Percentiles rank a stretch among this genome's conserved stretches.
Conservation (phyloP, 805 yeast genomes). For the Pichia sporocuriosa region DNA sequence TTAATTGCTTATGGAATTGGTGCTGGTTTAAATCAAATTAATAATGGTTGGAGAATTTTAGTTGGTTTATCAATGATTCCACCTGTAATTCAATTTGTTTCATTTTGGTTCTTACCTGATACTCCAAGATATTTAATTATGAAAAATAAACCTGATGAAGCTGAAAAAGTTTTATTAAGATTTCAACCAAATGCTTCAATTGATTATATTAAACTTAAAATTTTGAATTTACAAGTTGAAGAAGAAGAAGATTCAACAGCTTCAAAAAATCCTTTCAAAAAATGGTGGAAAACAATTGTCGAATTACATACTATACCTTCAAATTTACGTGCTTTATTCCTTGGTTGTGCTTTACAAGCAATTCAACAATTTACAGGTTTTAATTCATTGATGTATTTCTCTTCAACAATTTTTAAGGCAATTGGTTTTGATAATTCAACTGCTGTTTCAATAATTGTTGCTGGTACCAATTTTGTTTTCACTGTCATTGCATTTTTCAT, state of each 20-base stretch:
- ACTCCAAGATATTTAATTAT: slow-evolving; percentile 88
- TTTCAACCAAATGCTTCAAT: slow-evolving; percentile 61
- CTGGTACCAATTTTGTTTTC: slow-evolving; percentile 90
- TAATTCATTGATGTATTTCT: slow-evolving; percentile 93
- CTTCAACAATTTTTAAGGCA: slow-evolving; percentile 84
- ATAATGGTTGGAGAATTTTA: slow-evolving; percentile 87
- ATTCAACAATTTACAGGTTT: slow-evolving; percentile 96
- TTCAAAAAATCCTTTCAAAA: slow-evolving; percentile 31
- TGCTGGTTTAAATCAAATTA: slow-evolving; percentile 68
- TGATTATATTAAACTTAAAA: slow-evolving; percentile 56
- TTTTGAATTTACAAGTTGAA: slow-evolving; percentile 53
- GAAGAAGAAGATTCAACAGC: slow-evolving; percentile 38
- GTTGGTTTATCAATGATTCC: slow-evolving; percentile 91
- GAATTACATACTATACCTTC: slow-evolving; percentile 64
- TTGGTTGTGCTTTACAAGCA: slow-evolving; percentile 92
- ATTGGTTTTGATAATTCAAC: slow-evolving; percentile 86
- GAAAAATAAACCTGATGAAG: slow-evolving; percentile 57
- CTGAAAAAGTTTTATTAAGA: slow-evolving; percentile 55
- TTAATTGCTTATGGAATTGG: slow-evolving; percentile 90
- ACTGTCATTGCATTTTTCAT: slow-evolving; percentile 80
- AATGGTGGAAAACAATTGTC: slow-evolving; percentile 54
- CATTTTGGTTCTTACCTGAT: slow-evolving; percentile 86
- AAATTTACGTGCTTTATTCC: slow-evolving; percentile 80
- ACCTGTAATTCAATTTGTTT: slow-evolving; percentile 64
- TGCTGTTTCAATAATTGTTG: slow-evolving; percentile 90